These are phyloP conservation scores for Nissolia schottii DNA, from an alignment of 306 rosid genomes.

Conservation along the genomic window DNA sequence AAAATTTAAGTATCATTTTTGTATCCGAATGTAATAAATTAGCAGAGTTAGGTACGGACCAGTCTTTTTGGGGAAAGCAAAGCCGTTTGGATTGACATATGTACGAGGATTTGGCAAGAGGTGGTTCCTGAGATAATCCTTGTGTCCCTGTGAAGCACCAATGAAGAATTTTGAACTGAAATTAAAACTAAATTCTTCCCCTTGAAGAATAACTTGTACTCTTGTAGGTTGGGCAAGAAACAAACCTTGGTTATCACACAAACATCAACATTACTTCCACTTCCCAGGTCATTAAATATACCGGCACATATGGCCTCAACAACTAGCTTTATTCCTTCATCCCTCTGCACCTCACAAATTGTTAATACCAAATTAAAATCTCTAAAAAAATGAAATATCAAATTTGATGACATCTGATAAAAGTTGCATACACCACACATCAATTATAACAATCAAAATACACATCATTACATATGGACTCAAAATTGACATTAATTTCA, in stretches of 20 bases:
- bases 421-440: too few species aligned
- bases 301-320: constrained; percentile 92
- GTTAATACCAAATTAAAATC: not conserved
- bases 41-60: constrained; percentile 41
- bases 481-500: not conserved
- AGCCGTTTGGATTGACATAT: constrained; percentile 60
- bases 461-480: not conserved
- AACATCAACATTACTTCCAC: constrained; percentile 93
- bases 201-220: constrained; percentile 9
- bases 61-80: constrained; percentile 66
- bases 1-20: not conserved
- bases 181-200: not conserved
- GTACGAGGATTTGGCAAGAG: constrained; percentile 86
- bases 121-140: constrained; percentile 88
- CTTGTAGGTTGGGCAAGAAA: constrained; percentile 1
- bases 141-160: constrained; percentile 65
- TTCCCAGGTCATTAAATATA: constrained; percentile 92
- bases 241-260: constrained; percentile 95
- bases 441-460: not conserved
- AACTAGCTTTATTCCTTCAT: constrained; percentile 72
- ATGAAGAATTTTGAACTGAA: not conserved
- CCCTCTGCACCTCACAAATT: constrained; percentile 51
- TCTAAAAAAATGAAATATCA: not conserved
- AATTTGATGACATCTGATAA: not conserved
- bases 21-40: constrained; percentile 8